phyloP scores from a whole-genome alignment of 768 basidiomycete species.

The Lactarius pseudohatsudake region DNA sequence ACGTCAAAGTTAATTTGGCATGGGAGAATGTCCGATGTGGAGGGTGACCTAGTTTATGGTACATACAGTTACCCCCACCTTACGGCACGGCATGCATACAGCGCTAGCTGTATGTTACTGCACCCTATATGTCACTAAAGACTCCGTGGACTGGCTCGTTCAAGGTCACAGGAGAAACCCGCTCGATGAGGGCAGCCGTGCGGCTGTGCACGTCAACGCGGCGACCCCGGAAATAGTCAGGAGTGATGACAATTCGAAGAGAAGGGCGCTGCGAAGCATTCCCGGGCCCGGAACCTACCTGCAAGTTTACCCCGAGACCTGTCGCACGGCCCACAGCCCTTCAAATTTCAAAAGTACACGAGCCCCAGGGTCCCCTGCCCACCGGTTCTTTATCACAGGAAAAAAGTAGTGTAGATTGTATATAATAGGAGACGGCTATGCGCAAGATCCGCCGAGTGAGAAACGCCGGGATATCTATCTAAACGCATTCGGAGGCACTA shows the following conservation, averaged over 20 bases:
- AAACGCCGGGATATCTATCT: constrained; percentile 12
- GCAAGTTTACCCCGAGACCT: constrained; percentile 1
- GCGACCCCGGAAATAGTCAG: constrained; percentile 13
- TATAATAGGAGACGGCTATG: not conserved
- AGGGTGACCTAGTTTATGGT: not conserved
- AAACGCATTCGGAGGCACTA: constrained; percentile 3
- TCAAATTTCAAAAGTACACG: not conserved
- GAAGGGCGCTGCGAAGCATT: not conserved
- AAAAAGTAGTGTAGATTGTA: not conserved
- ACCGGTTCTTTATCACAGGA: not conserved
- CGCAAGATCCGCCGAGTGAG: constrained; percentile 21
- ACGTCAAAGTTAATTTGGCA: constrained; percentile 1
- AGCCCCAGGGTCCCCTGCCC: not conserved
- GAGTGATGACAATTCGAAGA: constrained; percentile 5
- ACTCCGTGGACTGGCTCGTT: constrained; percentile 17
- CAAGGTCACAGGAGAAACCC: not conserved
- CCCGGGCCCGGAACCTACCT: not conserved
- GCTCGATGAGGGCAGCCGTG: constrained; percentile 5
- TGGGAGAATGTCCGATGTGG: constrained; percentile 1
- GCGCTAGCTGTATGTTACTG: constrained; percentile 2
- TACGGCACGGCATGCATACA: not conserved
- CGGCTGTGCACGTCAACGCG: constrained; percentile 18
- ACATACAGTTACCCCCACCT: not conserved
- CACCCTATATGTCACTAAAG: constrained; percentile 10
- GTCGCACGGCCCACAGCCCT: constrained; percentile 11